Evolutionary conservation across 768 basidiomycete genomes (phyloP), one percentile per base, ranked within the genome.

Genomic region (Calocybe cyanea): DNA sequence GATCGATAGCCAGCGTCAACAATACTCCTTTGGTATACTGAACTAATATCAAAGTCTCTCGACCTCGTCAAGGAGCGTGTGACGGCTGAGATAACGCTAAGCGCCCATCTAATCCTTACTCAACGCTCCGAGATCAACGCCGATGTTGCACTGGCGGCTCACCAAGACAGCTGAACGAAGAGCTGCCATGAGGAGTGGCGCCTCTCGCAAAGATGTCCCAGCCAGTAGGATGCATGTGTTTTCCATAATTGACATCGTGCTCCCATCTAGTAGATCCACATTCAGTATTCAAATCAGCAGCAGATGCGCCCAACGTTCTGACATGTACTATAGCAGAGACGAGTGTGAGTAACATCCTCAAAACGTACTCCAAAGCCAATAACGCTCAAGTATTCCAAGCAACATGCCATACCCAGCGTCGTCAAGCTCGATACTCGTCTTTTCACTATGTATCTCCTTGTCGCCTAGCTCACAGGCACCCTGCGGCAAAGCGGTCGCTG

Each of bases 371-470:
- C 56, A 61, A n/a, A 48, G 49, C 62, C 62, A 69, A 42, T 62
- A 68, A 38, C 62, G 60, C 45, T 72, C 72, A 14, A 69, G 58
- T 3, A 67, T 60, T 11, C 63, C 66, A 41, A 74, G 54, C 24
- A 74, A 41, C 66, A 72, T 71, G 38, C 57, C 60, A 48, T 67
- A 65, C 33, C 55, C 64, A 37, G 65, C 59, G 28, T 71, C 67
- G 57, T 72, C 70, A 34, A 68, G 49, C 39, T 58, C 53, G 17
- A 56, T 46, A n/a, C n/a, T n/a, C 40, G 23, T 34, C n/a, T 34
- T 43, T 23, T 47, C 48, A 46, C 52, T 39, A 40, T 31, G 45
- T 14, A 33, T 17, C 30, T 35, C 53, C 13, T 35, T 14, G 25
- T 52, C 45, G 41, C 31, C 31, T 30, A 31, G 14, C 10, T 43